These are phyloP conservation scores for Fraxinus americana DNA, from an alignment of 257 asterid genomes.

Conservation along the genomic window DNA sequence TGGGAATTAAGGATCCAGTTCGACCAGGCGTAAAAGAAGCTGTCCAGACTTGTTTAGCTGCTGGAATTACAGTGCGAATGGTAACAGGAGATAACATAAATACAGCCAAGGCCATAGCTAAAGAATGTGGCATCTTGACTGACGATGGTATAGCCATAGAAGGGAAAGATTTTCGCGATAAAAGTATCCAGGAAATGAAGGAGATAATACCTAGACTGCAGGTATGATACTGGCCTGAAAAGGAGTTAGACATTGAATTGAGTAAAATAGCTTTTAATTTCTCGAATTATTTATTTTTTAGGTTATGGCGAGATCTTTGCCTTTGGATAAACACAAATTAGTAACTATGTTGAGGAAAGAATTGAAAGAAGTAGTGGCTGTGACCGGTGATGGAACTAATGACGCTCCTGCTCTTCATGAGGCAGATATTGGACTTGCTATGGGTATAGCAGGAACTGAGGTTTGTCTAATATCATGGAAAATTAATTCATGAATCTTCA, in stretches of 20 bases:
- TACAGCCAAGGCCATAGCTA: constrained; percentile 86
- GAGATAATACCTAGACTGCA: constrained; percentile 67
- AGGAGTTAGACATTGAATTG: not conserved
- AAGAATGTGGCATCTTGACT: constrained; percentile 78
- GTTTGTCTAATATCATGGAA: constrained; percentile 25
- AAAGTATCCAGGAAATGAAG: constrained; percentile 55
- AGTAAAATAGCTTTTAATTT: constrained; percentile 10
- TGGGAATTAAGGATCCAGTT: constrained; percentile 79
- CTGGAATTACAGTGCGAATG: constrained; percentile 80
- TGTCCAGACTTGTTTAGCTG: constrained; percentile 67
- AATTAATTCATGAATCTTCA: not conserved
- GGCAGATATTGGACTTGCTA: constrained; percentile 63
- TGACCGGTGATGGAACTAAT: constrained; percentile 61
- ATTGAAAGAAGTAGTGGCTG: constrained; percentile 69
- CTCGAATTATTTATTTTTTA: constrained; percentile 13
- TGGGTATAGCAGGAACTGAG: constrained; percentile 70
- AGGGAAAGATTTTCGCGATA: constrained; percentile 68
- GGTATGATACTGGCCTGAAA: constrained; percentile 35
- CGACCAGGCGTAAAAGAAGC: constrained; percentile 82
- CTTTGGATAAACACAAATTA: constrained; percentile 74
- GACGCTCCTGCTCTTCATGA: constrained; percentile 67
- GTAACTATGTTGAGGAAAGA: constrained; percentile 64
- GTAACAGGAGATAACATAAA: constrained; percentile 84
- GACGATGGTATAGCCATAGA: constrained; percentile 73
- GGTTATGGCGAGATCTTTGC: constrained; percentile 79